Evolutionary conservation across 441 rosid species (phyloP), one percentile per base, ranked within the genome.

Genomic region (Daphne laureola): DNA sequence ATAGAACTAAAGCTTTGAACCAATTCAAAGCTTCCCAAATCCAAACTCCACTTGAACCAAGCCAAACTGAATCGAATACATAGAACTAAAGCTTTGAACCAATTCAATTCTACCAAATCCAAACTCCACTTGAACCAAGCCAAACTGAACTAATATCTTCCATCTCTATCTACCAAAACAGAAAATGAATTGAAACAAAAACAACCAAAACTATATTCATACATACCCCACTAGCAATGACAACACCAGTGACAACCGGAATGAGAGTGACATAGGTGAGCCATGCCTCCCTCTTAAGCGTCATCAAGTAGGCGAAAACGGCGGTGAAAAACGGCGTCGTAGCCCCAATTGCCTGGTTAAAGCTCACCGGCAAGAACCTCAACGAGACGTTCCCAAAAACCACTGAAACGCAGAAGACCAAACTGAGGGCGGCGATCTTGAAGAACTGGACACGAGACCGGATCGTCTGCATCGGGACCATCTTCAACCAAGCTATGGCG

Each of bases 281-380:
- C 77, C 84, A 76, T 43, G 77, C 79, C 53, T 85, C 89, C 56
- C 69, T 71, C 75, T 73, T 80, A 14, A 64, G 7, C 1, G 89
- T 80, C 45, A 82, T 71, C 46, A 80, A 17, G 58, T 69, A 80
- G n/a, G 85, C 86, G 23, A 85, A 78, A 40, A 85, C 71, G 2
- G 89, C 89, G 6, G 93, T 85, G 70, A 85, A 85, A 44, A 85
- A 82, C 0, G 93, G 93, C 21, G 93, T 82, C 4, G 93, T 82
- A 17, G 93, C 93, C 0, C 93, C 89, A 2, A 85, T 53, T 9
- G 89, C 93, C 67, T 82, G 86, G 44, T 80, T 85, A 52, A 85
- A 85, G 38, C 86, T 82, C 5, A 82, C 86, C 0, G 93, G 86
- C 14, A 85, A 74, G 27, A 65, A 84, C 46, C 72, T 61, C 4